These are phyloP conservation scores for Coniosporium apollinis DNA, from an alignment of 495 filamentous ascomycete species.

Conservation along the genomic window DNA sequence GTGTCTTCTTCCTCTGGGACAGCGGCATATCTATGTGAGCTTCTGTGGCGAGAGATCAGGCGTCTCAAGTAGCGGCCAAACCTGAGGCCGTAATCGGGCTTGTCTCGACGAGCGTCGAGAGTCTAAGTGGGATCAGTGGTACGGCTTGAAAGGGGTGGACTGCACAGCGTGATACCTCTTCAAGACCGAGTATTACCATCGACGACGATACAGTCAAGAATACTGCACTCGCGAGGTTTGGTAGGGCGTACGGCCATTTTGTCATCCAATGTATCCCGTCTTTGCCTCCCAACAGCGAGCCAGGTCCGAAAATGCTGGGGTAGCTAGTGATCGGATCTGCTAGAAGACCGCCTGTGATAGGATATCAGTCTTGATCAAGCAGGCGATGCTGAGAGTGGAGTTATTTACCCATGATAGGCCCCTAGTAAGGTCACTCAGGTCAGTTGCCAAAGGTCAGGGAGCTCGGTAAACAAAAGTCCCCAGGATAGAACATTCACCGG, in stretches of 20 bases:
- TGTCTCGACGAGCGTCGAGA: conserved; percentile 29
- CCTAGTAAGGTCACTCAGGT: too few relatives aligned
- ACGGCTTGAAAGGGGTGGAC: not conserved
- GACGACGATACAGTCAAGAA: conserved; percentile 42
- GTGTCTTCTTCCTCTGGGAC: conserved; percentile 5
- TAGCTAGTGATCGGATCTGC: conserved; percentile 53
- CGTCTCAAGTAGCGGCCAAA: conserved; percentile 28
- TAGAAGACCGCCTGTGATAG: conserved; percentile 49
- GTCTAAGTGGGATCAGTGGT: conserved; percentile 24
- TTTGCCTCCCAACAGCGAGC: conserved; percentile 31
- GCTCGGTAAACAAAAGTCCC: too few relatives aligned
- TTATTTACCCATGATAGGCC: conserved; percentile 17
- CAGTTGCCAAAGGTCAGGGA: too few relatives aligned
- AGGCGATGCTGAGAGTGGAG: not conserved
- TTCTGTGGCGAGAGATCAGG: conserved; percentile 17
- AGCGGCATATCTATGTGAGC: conserved; percentile 7
- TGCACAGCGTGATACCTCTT: conserved; percentile 40
- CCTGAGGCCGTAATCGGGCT: conserved; percentile 33
- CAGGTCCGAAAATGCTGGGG: conserved; percentile 46
- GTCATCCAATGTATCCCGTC: conserved; percentile 46
- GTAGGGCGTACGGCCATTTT: conserved; percentile 55
- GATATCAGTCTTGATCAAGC: conserved; percentile 13
- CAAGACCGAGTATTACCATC: conserved; percentile 45
- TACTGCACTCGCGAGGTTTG: conserved; percentile 54
- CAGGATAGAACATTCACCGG: too few relatives aligned